Evolutionary conservation across 2,329 filamentous ascomycete species (phyloP), one percentile per base, ranked within the genome.

Genomic region (Fusarium agapanthi): DNA sequence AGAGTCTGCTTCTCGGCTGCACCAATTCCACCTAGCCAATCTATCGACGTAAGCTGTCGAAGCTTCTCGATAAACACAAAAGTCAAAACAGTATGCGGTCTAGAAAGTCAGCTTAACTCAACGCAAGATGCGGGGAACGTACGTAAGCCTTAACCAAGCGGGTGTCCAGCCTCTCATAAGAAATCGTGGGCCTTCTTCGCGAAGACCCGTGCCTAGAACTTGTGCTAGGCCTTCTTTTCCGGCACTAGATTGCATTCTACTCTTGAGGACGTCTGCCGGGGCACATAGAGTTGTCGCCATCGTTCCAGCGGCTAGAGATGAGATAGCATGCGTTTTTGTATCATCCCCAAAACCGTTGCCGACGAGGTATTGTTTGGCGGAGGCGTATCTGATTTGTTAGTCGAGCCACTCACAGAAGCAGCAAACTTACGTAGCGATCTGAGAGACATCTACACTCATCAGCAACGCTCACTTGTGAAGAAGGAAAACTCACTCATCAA

Each of bases 131-230:
- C 12, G 2, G 5, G 9, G 8, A 28, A 78, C 81, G 65, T 61
- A 84, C 83, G 83, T 84, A 5, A 85, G 71, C 67, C 84, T 76
- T 15, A 85, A 54, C 84, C 84, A 85, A 1, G 84, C 84, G 2
- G 84, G 83, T 14, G 81, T 83, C 84, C 83, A 85, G 3, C 84
- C 84, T 60, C 83, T 84, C 83, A 85, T 84, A 7, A 85, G 78
- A 56, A 85, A 85, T 3, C 80, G 75, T 1, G 79, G 79, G 0
- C 84, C 84, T 71, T 85, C 83, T 18, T 82, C 80, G 8, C 77
- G 75, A 11, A 84, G 67, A 8, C 83, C 80, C 0, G 78, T 75
- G 12, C 73, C 67, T 13, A 84, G 65, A 7, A 85, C 79, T 40
- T 79, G 78, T 6, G 79, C 32, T 5, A 85, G 68, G 7, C 81